Evolutionary conservation across 352 stramenopile species (phyloP), one percentile per base, ranked within the genome.

Genomic region (Elongisporangium prolatum): DNA sequence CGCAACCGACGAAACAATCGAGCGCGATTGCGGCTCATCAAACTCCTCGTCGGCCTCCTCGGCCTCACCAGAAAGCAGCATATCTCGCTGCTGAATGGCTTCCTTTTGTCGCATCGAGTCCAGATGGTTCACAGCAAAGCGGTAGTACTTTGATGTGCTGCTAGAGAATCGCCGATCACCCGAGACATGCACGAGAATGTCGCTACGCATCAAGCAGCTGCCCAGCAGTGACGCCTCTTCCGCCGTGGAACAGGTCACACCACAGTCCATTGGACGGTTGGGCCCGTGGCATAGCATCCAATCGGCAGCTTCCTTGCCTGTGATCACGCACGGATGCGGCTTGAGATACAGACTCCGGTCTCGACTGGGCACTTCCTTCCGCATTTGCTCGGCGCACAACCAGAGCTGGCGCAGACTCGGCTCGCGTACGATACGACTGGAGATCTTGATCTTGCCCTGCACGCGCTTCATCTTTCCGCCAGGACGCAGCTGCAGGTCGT

Each of bases 101-200:
- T 91, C 80, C 21, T 75, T 74, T 34, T 86, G 75, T 34, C 68
- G 54, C 4, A 54, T 34, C 4, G 68, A 28, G 54, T 95, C 86
- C 51, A 92, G 65, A 49, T 95, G 81, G 52, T 89, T 77, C 5
- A 95, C 82, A 48, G 75, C 84, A 63, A 95, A 95, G 3, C 86
- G 84, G 60, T 95, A 95, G 56, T 95, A 95, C 58, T 92, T 93
- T 78, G 82, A 93, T 54, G 82, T 86, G 56, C 76, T 91, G 64
- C 89, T 93, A 8, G 78, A 71, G 54, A 93, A 93, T 21, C 80
- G 75, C 17, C 66, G 67, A 18, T 91, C 83, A 21, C 82, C 84
- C 20, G 84, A 89, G 2, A 92, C 79, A 21, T 93, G 80, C 34
- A 80, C 75, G 28, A 95, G 66, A 17, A 95, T 73, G 2, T 77